Evolutionary conservation across 2,329 filamentous ascomycete species (phyloP), one percentile per base, ranked within the genome.

Genomic region (Cladorrhinum sp.): DNA sequence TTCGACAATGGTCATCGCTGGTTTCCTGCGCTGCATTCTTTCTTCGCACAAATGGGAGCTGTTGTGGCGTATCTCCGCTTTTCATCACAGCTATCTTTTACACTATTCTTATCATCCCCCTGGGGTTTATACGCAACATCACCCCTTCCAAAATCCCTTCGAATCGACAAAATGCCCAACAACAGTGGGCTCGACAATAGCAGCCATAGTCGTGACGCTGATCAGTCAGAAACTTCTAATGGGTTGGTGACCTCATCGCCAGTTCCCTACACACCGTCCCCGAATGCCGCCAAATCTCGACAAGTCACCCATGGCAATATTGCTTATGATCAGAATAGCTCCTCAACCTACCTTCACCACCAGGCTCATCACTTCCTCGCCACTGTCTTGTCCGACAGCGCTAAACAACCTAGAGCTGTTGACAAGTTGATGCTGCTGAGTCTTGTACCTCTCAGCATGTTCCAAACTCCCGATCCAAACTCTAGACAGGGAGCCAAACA

Each of bases 11-110:
- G 65, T 65, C 72, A 71, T 73, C 72, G 70, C 73, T 75, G 72
- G 73, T 70, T 72, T 66, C 64, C 67, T 72, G 71, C 73, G 71
- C 75, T 77, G 74, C 74, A 69, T 72, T 71, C 69, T 71, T 49
- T 68, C 70, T 71, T 71, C 68, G 73, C 70, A 69, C 67, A 62
- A 54, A 68, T 73, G 74, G 74, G 74, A 73, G 70, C 64, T 75
- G 70, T 71, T 72, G 68, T 70, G 66, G 71, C 68, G 69, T 70
- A 23, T 60, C 67, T 66, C 32, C 32, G 32, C 32, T 66, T 67
- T 63, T 61, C 41, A 18, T 45, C 41, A 20, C 41, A 45, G 3
- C 8, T n/a, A 13, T 20, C 58, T 54, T 50, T 25, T 36, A 36
- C 32, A 36, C 7, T 36, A 10, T 36, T 12, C 16, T 4, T 60